Evolutionary conservation across 257 asterid species (phyloP).

Genomic region (Solanum sejunctum): DNA sequence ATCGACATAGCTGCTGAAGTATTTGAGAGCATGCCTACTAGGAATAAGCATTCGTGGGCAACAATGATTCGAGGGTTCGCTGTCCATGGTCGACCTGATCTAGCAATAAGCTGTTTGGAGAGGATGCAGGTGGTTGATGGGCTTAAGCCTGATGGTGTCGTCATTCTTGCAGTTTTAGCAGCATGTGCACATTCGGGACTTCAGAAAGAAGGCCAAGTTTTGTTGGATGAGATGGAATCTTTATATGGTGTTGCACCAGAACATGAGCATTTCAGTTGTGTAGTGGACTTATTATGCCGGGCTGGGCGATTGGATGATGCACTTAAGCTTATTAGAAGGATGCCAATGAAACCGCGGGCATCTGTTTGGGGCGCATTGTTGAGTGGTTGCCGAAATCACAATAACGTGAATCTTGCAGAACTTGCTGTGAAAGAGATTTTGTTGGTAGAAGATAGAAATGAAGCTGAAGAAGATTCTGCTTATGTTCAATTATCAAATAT

Average conservation of each 20-base stretch:
- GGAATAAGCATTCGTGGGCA: slow-evolving; percentile 24
- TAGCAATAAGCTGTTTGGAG: slow-evolving; percentile 17
- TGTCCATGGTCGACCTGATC: slow-evolving; percentile 22
- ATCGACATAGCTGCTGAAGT: slow-evolving; percentile 45
- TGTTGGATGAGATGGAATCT: slow-evolving; percentile 21
- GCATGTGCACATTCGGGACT: slow-evolving; percentile 30
- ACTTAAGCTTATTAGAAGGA: slow-evolving; percentile 16
- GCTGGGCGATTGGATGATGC: slow-evolving; percentile 21
- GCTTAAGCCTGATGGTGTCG: slow-evolving; percentile 20
- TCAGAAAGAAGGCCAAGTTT: slow-evolving; percentile 15
- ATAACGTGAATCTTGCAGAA: slow-evolving; percentile 24
- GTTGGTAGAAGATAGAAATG: slow-evolving; percentile 14
- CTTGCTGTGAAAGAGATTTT: slow-evolving; percentile 23
- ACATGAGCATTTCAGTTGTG: slow-evolving; percentile 31
- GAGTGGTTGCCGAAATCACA: slow-evolving; percentile 22
- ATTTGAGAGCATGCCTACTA: slow-evolving; percentile 29
- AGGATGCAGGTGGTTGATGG: slow-evolving; percentile 23
- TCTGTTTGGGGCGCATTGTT: slow-evolving; percentile 38
- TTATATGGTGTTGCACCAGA: slow-evolving; percentile 19
- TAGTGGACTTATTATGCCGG: slow-evolving; percentile 25
- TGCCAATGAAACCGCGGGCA: slow-evolving; percentile 31
- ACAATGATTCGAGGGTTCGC: slow-evolving; percentile 23
- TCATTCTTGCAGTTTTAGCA: slow-evolving; percentile 22
- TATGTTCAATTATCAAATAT: slow-evolving; percentile 31
- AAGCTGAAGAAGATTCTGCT: slow-evolving; percentile 26